A percentile compares a stretch with the other conserved stretches of the same genome.
Evolutionary conservation across 2,329 filamentous ascomycete genomes (phyloP).

Genomic region (Magnaporthiopsis incrustans): DNA sequence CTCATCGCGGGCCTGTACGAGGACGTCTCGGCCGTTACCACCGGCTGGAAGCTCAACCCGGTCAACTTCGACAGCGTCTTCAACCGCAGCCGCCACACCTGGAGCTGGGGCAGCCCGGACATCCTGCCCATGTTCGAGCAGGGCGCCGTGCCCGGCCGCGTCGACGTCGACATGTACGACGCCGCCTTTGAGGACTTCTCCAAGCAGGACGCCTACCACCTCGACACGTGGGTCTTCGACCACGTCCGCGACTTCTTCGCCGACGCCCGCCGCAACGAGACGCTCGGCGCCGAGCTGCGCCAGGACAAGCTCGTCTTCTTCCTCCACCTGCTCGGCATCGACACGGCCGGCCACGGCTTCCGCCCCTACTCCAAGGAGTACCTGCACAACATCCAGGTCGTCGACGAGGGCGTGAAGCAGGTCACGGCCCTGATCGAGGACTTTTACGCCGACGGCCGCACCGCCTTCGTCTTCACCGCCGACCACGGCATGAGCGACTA

Average conservation of each 20-base stretch:
- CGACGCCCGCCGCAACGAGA: slow-evolving; percentile 69
- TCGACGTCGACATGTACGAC: slow-evolving; percentile 80
- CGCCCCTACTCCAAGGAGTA: slow-evolving; percentile 95
- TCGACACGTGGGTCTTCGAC: slow-evolving; percentile 96
- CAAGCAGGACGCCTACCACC: slow-evolving; percentile 59
- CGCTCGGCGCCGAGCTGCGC: slow-evolving; percentile 61
- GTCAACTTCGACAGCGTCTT: slow-evolving; percentile 99
- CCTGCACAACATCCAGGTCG: slow-evolving; percentile 85
- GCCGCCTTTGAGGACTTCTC: slow-evolving; percentile 88
- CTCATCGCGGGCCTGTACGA: slow-evolving; percentile 95
- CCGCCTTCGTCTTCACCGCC: slow-evolving; percentile 92
- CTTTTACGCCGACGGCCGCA: slow-evolving; percentile 80
- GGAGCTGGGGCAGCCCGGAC: slow-evolving; percentile 98
- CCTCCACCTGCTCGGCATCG: slow-evolving; percentile 82
- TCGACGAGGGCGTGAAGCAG: slow-evolving; percentile 83
- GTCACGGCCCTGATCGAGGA: slow-evolving; percentile 72
- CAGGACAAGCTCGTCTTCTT: slow-evolving; percentile 93
- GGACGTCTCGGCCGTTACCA: slow-evolving; percentile 94
- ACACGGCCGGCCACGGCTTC: slow-evolving; percentile 80
- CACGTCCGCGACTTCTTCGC: slow-evolving; percentile 81
- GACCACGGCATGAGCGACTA: slow-evolving; percentile 99
- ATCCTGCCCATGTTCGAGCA: slow-evolving; percentile 96
- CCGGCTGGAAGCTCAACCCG: slow-evolving; percentile 96
- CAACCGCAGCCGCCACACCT: slow-evolving; percentile 92
- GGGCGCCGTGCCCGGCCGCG: slow-evolving; percentile 78